Base-by-base conservation (phyloP, 352 stramenopile genomes). In the Phytophthora syringae region DNA sequence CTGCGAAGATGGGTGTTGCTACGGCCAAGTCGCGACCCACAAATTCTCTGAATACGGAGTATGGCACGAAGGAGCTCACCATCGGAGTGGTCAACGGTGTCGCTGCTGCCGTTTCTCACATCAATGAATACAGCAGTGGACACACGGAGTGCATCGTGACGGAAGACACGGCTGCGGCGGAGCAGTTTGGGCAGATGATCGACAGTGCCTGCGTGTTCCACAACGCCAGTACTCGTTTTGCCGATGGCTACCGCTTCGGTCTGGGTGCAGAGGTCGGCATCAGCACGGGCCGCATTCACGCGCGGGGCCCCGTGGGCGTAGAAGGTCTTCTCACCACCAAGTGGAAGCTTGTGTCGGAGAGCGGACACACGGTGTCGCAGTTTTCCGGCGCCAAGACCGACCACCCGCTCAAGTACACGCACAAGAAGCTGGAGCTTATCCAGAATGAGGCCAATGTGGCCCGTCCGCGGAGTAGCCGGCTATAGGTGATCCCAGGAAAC, bases 141-240 rank as follows among this genome's bases (percentile, higher is more conserved):
- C 98, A 99, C 81, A 99, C 98, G 10, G 98, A 99, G 67, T 82
- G 81, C 28, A 99, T 99, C 67, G 89, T 99, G 18, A 99, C 95
- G 30, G 92, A 98, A 49, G 89, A 98, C 61, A 65, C 80, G 20
- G 79, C 73, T 12, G 86, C 76, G 4, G 97, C 94, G 3, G 60
- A 79, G 44, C 57, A 72, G 49, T 94, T 95, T 60, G 81, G 91
- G 61, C 75, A 88, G 52, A 79, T 86, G 62, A 87, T 99, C 12
- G 97, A 99, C 88, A 97, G 93, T 43, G 97, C 97, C 20, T 99
- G 95, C 70, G 97, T 99, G 21, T 99, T 99, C 83, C 95, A 99
- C 82, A 99, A 99, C 72, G 95, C 94, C 28, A 99, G 93, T 43
- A 99, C 97, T 49, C 89, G 94, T 16, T 95, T 95, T 63, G 93